Base-by-base conservation (phyloP, 495 filamentous ascomycete genomes). In the Penicillium robsamsonii region DNA sequence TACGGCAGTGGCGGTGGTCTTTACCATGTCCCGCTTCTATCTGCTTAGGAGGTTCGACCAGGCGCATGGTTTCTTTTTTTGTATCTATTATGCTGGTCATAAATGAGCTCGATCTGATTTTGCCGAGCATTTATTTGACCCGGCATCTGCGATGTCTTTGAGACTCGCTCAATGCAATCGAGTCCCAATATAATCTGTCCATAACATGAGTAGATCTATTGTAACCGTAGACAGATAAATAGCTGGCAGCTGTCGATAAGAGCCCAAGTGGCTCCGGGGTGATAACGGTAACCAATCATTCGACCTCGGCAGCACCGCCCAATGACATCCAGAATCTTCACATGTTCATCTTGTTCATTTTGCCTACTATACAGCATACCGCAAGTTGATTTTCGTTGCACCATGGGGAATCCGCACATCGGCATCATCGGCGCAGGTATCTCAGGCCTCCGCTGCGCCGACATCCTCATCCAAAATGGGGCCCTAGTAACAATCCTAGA, bases 381-480 rank as follows among this genome's bases (percentile, higher is more conserved):
- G 18, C 11, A 12, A 12, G 5, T 33, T 40, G n/a, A 5, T 29
- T 12, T 40, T 18, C 13, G n/a, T 1, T 37, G 30, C 29, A 47
- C 50, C 30, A 71, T 77, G 69, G 63, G 60, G 22, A 74, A 54
- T 35, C 82, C 79, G 1, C 75, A 80, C 50, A 72, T 97, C 25
- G 88, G 87, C 13, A 74, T 98, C 17, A 79, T 98, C 46, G 94
- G 94, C 15, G 93, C 90, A 37, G 94, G 94, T 25, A 65, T 96
- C 20, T 81, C 94, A n/a, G 94, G 93, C 17, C 73, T 98, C 27
- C 79, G 91, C 58, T 94, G 91, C 64, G 90, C 93, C 10, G 89
- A 96, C 64, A 76, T 95, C 24, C 79, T 97, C 4, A 70, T 90
- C 18, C 82, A 88, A 50, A 82, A 88, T 69, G 92, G 91, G 13